Conservation (phyloP, 345 rosid genomes). For the Acer yangbiense region DNA sequence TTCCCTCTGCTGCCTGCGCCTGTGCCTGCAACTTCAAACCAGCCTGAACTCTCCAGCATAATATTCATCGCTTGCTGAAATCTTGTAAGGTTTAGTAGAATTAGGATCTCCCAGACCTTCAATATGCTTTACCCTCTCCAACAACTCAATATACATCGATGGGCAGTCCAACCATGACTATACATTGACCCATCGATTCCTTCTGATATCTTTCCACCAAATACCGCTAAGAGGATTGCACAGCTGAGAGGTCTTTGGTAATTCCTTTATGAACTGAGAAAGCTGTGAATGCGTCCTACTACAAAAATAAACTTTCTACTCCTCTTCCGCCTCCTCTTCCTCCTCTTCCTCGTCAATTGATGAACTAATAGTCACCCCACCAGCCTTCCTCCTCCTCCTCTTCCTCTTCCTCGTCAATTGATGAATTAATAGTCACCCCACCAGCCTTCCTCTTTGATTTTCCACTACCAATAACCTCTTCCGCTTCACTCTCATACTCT, state of each 20-base stretch:
- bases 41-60: constrained; percentile 55
- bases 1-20: constrained; percentile 74
- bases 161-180: constrained; percentile 64
- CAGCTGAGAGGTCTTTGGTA: constrained; percentile 55
- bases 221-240: constrained; percentile 83
- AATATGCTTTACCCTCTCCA: constrained; percentile 86
- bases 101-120: constrained; percentile 65
- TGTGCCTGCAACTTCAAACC: constrained; percentile 1
- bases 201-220: constrained; percentile 98
- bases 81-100: constrained; percentile 28
- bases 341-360: too few species aligned
- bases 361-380: too few species aligned
- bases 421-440: constrained; percentile 43
- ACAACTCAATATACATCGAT: constrained; percentile 63
- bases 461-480: constrained; percentile 32
- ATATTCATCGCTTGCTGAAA: constrained; percentile 43
- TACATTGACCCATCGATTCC: constrained; percentile 97
- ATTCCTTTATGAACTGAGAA: constrained; percentile 80
- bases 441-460: constrained; percentile 57
- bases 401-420: constrained; percentile 67
- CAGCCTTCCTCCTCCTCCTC: too few species aligned
- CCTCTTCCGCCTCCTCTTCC: too few species aligned
- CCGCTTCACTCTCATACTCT: constrained; percentile 82
- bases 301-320: constrained; percentile 77
- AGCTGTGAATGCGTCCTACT: constrained; percentile 96